Evolutionary conservation across 2,329 filamentous ascomycete genomes (phyloP), one percentile per base, ranked within the genome.

Genomic region (Pseudonectria buxi): DNA sequence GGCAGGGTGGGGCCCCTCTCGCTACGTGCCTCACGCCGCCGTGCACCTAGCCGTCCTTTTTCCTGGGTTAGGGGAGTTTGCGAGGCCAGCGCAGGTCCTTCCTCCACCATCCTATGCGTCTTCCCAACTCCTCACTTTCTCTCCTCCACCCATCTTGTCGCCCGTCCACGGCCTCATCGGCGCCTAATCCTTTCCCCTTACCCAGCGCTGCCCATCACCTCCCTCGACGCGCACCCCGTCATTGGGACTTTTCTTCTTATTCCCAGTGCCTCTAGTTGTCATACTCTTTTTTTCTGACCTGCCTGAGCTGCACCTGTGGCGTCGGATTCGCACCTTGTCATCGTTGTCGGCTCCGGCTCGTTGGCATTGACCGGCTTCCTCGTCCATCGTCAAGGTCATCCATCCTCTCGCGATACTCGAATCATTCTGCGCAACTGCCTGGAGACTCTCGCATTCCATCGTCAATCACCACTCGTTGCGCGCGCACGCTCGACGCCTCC

Each of bases 11-110:
- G 47, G 45, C 45, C 47, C 41, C 44, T 45, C 49, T 49, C 40
- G 46, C 46, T 43, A 46, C 32, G 22, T 26, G 25, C 31, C 12
- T 25, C 47, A 56, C 54, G 32, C 51, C 49, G 32, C 46, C 47
- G 57, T 60, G 48, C 10, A 9, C 28, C 14, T 59, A 60, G 38
- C 54, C 59, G 59, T 51, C 54, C 53, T 54, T 58, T 56, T 43
- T 57, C 55, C 54, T 65, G 62, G 62, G 62, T 65, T 50, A 65
- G 62, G 62, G 55, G 52, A 65, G 61, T 65, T 65, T 57, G 50
- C 44, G 46, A 46, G 47, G 51, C 54, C 54, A 59, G 57, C 54
- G 58, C 54, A 62, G 55, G 57, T 61, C 55, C 52, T 61, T 61
- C 55, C 54, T 60, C 57, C 58, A 60, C 57, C 57, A 54, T 54